phyloP scores from a whole-genome alignment of 2,329 filamentous ascomycete genomes.

The Seiridium cupressi region DNA sequence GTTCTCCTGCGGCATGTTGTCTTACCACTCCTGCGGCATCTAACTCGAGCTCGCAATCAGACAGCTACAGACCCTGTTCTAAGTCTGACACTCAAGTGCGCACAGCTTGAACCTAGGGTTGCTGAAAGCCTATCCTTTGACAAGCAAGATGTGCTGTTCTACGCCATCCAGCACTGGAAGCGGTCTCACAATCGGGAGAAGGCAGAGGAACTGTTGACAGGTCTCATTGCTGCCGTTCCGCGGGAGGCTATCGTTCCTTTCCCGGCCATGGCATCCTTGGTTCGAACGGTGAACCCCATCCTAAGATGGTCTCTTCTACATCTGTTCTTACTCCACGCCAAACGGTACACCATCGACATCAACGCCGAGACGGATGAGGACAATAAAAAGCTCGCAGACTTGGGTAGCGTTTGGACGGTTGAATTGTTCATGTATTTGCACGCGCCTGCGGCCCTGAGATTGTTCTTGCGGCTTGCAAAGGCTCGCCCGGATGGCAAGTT shows the following conservation, averaged over 20 bases:
- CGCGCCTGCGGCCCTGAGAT: background rate
- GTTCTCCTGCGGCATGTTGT: background rate
- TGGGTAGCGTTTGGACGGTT: background rate
- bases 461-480: background rate
- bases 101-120: background rate
- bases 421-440: background rate
- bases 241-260: background rate
- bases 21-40: background rate
- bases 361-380: background rate
- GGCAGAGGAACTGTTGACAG: background rate
- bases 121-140: background rate
- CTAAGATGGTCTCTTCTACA: background rate
- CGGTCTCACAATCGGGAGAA: background rate
- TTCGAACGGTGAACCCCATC: background rate
- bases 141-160: background rate
- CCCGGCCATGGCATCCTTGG: background rate
- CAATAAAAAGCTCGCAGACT: background rate
- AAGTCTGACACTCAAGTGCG: background rate
- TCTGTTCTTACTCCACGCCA: background rate
- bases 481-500: background rate
- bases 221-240: background rate
- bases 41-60: background rate
- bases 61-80: background rate
- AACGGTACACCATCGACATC: background rate
- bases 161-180: background rate